Evolutionary conservation across 2,329 filamentous ascomycete genomes (phyloP).

Genomic region (Hymenoscyphus occultus): DNA sequence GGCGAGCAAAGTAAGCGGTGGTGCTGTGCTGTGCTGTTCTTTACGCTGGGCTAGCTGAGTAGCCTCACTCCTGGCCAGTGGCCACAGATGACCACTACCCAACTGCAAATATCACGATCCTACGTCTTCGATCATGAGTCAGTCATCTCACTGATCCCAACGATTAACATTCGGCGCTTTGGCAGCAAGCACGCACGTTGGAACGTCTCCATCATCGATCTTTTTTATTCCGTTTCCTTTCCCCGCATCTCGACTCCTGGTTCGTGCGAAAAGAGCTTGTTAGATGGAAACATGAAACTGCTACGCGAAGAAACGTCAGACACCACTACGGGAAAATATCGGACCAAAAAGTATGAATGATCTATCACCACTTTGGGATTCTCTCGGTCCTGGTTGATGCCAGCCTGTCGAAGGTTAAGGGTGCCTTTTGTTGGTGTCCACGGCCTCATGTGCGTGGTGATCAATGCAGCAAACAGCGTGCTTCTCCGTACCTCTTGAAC

Average conservation of each 20-base stretch:
- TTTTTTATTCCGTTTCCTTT: background rate
- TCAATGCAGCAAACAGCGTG: background rate
- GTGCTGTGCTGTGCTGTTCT: background rate
- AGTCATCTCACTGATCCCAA: background rate
- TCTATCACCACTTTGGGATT: background rate
- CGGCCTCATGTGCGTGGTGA: background rate
- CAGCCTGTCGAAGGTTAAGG: background rate
- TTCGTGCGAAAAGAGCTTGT: conserved; percentile 1
- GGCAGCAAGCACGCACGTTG: background rate
- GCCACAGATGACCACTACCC: background rate
- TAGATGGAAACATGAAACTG: conserved; percentile 4
- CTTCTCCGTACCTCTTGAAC: background rate
- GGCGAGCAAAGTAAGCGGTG: background rate
- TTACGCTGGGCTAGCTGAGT: background rate
- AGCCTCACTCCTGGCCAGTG: background rate
- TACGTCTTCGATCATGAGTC: background rate
- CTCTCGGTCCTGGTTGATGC: conserved; percentile 1
- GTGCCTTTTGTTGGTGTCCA: background rate
- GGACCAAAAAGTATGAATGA: background rate
- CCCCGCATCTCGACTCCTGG: conserved; percentile 4
- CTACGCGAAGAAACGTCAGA: conserved; percentile 2
- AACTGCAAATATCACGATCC: background rate
- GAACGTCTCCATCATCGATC: background rate
- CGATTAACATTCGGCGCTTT: background rate
- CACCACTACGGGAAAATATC: background rate